Evolutionary conservation across 768 basidiomycete genomes (phyloP).

Genomic region (Hemileccinum rubropunctum): DNA sequence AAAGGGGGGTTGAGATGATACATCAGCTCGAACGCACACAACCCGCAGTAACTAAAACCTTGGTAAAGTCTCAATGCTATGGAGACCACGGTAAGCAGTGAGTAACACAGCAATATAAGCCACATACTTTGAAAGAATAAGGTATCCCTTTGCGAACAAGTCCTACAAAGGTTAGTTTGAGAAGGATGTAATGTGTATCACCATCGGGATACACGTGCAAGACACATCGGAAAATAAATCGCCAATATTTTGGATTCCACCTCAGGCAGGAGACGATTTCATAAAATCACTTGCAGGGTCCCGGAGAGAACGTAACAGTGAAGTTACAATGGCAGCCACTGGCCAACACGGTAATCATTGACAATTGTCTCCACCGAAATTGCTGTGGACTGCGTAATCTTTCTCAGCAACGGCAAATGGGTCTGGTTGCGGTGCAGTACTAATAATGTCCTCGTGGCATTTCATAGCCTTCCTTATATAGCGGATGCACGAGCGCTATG

Average conservation of each 20-base stretch:
- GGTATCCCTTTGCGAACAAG: not conserved
- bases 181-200: too few species aligned
- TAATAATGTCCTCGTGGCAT: not conserved
- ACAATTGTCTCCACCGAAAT: not conserved
- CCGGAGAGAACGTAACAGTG: not conserved
- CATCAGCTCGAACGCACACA: not conserved
- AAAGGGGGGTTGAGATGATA: not conserved
- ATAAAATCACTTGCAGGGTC: not conserved
- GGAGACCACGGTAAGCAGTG: not conserved
- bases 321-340: not conserved
- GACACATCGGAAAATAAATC: not conserved
- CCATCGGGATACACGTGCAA: not conserved
- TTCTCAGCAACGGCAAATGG: not conserved
- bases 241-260: too few species aligned
- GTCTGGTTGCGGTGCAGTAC: not conserved
- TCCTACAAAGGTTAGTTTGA: not conserved
- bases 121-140: not conserved
- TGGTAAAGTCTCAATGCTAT: too few species aligned
- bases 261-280: not conserved
- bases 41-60: not conserved
- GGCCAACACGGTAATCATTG: not conserved
- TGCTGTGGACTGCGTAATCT: not conserved
- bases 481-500: not conserved
- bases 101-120: too few species aligned
- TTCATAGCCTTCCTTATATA: slow-evolving; percentile 21